Base-by-base conservation (phyloP, 164 flowering plant genomes). In the Stephania japonica region DNA sequence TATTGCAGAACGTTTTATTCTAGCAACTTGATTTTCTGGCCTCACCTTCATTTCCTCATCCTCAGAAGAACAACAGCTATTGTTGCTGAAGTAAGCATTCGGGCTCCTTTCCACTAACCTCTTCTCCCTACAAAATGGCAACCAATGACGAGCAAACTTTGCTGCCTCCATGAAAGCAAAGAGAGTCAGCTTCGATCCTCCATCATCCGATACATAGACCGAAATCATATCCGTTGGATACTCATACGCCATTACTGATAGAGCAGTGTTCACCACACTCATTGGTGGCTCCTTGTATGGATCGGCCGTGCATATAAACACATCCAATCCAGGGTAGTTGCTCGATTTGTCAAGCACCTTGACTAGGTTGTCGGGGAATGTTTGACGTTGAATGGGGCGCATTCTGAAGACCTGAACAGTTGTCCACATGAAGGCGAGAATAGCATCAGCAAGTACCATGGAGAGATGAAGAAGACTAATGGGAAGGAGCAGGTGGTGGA, bases 241-340 rank as follows among this genome's bases (percentile, higher is more conserved):
- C n/a, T 78, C 80, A 49, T 70, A 74, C 10, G 84, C 81, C 76
- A 81, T 74, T 16, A 73, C 74, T 16, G 84, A 81, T 3, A 81
- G 38, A 23, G 72, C 80, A 1, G 84, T 79, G 74, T 81, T 79
- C 26, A 69, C 81, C 2, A 69, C 76, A 13, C 32, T 50, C 42
- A 76, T 72, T 1, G 81, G 80, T 0, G 81, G 84, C 65, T 81
- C 84, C 78, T 75, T 82, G 49, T 53, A 72, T 12, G 84, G 84
- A 42, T 82, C 84, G 2, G 84, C 82, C 0, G 84, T 82, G 69
- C 84, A 82, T 13, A 82, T 73, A 69, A 82, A 81, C 69, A 77
- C 81, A 24, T 81, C 84, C 32, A 81, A 16, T 8, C 26, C 50
- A 2, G 84, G 84, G 27, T 73, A 69, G 9, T 79, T 13, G 50